phyloP scores from a whole-genome alignment of 116 monocot species.

The Trichopus zeylanicus region DNA sequence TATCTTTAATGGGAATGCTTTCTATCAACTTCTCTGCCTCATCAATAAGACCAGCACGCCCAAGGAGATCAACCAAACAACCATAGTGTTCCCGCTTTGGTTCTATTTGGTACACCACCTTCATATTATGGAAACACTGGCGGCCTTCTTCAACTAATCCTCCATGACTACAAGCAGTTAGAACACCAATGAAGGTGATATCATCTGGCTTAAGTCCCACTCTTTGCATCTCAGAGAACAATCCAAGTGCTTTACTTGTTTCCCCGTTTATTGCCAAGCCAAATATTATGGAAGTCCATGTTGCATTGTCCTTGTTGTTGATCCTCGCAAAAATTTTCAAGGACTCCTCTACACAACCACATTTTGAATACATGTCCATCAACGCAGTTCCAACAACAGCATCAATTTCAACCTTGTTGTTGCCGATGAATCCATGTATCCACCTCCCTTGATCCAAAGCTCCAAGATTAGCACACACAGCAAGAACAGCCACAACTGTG shows the following conservation, averaged over 20 bases:
- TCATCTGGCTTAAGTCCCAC: constrained; percentile 21
- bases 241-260: constrained; percentile 19
- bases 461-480: constrained; percentile 23
- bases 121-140: constrained; percentile 16
- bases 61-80: constrained; percentile 44
- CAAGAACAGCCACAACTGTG: constrained; percentile 16
- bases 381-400: constrained; percentile 20
- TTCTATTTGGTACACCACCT: constrained; percentile 14
- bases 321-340: constrained; percentile 17
- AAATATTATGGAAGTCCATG: constrained; percentile 40
- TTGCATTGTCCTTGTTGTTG: constrained; percentile 19
- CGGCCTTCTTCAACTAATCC: constrained; percentile 30
- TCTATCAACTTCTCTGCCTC: constrained; percentile 27
- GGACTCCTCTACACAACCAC: constrained; percentile 24
- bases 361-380: constrained; percentile 37
- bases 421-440: constrained; percentile 25
- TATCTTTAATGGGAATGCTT: constrained; percentile 2
- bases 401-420: constrained; percentile 13
- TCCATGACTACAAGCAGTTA: constrained; percentile 33
- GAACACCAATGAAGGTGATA: constrained; percentile 35
- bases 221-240: constrained; percentile 23
- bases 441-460: constrained; percentile 30
- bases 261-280: constrained; percentile 34
- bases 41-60: constrained; percentile 28
- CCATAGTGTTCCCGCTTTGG: constrained; percentile 37